phyloP scores from a whole-genome alignment of 192 early-diverging fungal species.

The Coemansia sp. region DNA sequence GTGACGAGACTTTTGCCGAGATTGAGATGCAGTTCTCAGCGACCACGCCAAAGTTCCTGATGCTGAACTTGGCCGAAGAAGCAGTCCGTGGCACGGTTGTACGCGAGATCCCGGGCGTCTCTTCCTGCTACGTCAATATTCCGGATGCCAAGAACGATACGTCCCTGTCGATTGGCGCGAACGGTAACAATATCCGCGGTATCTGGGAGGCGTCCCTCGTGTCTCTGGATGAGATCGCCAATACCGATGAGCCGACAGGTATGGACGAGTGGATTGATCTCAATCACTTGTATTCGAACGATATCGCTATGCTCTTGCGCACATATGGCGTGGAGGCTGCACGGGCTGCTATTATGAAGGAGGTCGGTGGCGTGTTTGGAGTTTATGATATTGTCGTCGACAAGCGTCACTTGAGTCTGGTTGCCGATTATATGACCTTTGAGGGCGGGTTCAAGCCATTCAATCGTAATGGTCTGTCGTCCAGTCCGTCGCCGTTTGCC shows the following conservation, averaged over 20 bases:
- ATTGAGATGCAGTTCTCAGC: constrained; percentile 87
- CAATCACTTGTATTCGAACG: constrained; percentile 90
- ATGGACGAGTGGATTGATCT: constrained; percentile 78
- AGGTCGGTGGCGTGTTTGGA: constrained; percentile 90
- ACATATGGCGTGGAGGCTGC: constrained; percentile 99
- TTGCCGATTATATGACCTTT: constrained; percentile 99
- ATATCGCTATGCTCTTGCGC: constrained; percentile 89
- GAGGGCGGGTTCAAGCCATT: constrained; percentile 99
- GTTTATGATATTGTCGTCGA: constrained; percentile 96
- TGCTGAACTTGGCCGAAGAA: constrained; percentile 86
- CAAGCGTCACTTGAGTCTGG: constrained; percentile 91
- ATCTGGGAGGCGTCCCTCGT: constrained; percentile 77
- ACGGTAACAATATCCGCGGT: constrained; percentile 90
- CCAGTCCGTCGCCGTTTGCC: constrained; percentile 91
- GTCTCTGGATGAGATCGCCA: constrained; percentile 39
- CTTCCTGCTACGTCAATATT: constrained; percentile 76
- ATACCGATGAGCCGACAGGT: constrained; percentile 15
- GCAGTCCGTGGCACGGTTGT: constrained; percentile 76
- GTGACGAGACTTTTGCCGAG: constrained; percentile 31
- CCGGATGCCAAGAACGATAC: constrained; percentile 81
- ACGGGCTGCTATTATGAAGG: constrained; percentile 86
- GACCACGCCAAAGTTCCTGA: constrained; percentile 90
- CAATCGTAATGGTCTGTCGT: constrained; percentile 92
- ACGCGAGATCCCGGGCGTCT: constrained; percentile 86
- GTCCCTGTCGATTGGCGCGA: constrained; percentile 75